phyloP scores from a whole-genome alignment of 768 basidiomycete species.

The Suillus ampliporus region DNA sequence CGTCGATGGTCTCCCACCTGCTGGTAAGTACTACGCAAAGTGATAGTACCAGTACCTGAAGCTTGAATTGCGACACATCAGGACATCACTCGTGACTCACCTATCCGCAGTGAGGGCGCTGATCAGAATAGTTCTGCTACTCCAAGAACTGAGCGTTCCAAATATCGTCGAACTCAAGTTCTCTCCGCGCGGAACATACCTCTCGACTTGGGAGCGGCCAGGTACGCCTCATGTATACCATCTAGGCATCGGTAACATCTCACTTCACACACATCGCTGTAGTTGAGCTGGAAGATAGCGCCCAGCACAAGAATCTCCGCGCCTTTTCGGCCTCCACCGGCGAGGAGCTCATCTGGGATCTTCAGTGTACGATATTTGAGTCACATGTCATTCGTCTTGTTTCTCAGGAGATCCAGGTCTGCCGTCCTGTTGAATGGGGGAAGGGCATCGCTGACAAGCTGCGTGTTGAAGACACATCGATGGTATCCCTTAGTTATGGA shows the following conservation, averaged over 20 bases:
- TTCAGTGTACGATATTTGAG: too few species aligned
- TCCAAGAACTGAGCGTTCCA: constrained; percentile 75
- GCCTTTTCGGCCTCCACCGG: constrained; percentile 88
- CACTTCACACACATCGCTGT: constrained; percentile 9
- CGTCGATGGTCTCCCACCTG: constrained; percentile 74
- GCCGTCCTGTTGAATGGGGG: too few species aligned
- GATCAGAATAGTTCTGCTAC: too few species aligned
- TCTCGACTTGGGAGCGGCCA: constrained; percentile 96
- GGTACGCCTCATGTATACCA: constrained; percentile 48
- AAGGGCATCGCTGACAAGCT: too few species aligned
- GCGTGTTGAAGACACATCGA: too few species aligned
- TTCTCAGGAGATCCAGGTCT: too few species aligned
- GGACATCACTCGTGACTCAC: too few species aligned
- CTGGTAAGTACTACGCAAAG: neutral
- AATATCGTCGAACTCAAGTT: constrained; percentile 87
- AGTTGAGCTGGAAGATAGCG: constrained; percentile 89
- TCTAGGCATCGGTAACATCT: constrained; percentile 21
- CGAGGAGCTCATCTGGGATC: constrained; percentile 84
- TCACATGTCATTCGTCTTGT: too few species aligned
- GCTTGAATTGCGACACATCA: constrained; percentile 10
- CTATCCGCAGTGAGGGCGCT: too few species aligned
- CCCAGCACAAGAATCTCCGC: constrained; percentile 92
- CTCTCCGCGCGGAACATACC: constrained; percentile 90
- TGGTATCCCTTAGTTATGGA: too few species aligned
- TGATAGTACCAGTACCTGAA: too few species aligned